Conservation (phyloP, 345 rosid genomes). For the Diplotaxis tenuifolia region DNA sequence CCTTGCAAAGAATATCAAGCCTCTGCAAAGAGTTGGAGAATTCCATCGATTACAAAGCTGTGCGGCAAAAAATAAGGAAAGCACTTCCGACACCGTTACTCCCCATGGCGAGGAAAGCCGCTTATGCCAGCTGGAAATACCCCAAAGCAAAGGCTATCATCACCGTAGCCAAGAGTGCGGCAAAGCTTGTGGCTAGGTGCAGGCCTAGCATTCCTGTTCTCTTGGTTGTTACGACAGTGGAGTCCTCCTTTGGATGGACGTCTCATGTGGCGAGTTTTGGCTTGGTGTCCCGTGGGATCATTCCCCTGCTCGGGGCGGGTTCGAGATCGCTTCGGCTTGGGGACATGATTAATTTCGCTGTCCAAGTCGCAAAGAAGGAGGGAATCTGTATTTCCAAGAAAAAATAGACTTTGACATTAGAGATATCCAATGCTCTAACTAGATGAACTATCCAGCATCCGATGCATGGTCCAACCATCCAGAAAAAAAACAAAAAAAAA, state of each 20-base stretch:
- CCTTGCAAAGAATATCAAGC: neutral
- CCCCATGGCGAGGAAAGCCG: neutral
- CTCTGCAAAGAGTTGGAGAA: neutral
- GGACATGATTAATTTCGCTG: neutral
- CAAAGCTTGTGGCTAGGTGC: neutral
- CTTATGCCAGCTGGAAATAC: neutral
- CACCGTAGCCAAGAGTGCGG: neutral
- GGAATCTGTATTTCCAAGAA: neutral
- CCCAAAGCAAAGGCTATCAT: neutral
- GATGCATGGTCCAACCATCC: too few relatives aligned
- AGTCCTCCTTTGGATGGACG: neutral
- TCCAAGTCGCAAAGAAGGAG: neutral
- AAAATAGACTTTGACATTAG: too few relatives aligned
- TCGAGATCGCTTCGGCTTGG: neutral
- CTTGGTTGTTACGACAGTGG: neutral
- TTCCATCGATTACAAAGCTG: neutral
- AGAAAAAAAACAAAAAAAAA: too few relatives aligned
- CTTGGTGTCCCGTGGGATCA: neutral
- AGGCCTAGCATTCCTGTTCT: neutral
- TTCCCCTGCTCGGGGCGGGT: neutral
- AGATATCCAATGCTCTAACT: too few relatives aligned
- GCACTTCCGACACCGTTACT: neutral
- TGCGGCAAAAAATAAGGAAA: neutral
- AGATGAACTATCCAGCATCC: too few relatives aligned
- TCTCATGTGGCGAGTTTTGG: neutral